Percentiles rank a stretch among this genome's conserved stretches.
phyloP scores from a whole-genome alignment of 306 rosid genomes.

The Casuarina equisetifolia region DNA sequence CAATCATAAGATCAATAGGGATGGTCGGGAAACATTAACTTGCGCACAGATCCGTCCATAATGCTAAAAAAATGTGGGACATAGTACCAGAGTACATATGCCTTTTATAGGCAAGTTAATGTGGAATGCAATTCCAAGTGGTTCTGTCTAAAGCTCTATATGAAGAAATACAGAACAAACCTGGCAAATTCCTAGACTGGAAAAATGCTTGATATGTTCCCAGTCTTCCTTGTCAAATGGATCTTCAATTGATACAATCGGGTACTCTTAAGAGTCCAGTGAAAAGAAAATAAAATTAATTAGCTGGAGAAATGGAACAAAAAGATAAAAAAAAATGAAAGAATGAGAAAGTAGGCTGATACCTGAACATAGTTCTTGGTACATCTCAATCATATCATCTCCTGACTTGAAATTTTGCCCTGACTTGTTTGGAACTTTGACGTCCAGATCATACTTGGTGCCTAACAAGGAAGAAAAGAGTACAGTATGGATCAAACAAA shows the following conservation, averaged over 20 bases:
- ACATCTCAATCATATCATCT: slow-evolving; percentile 80
- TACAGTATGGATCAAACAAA: not conserved
- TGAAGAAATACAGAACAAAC: slow-evolving; percentile 36
- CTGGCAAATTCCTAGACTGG: slow-evolving; percentile 75
- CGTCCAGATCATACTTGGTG: slow-evolving; percentile 85
- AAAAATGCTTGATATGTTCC: slow-evolving; percentile 74
- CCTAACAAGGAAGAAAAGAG: slow-evolving; percentile 46
- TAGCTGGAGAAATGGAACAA: slow-evolving; percentile 7
- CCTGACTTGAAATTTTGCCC: slow-evolving; percentile 89
- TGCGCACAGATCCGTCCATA: not conserved
- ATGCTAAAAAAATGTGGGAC: not conserved
- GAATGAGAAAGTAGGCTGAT: slow-evolving; percentile 24
- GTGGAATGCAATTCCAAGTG: slow-evolving; percentile 23
- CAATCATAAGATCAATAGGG: not conserved
- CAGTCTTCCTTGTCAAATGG: slow-evolving; percentile 98
- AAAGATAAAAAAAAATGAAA: not conserved
- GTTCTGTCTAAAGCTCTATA: slow-evolving; percentile 26
- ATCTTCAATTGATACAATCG: slow-evolving; percentile 85
- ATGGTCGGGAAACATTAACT: not conserved
- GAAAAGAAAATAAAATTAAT: slow-evolving; percentile 25
- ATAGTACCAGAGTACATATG: slow-evolving; percentile 14
- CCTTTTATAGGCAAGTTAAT: slow-evolving; percentile 13
- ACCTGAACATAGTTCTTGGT: slow-evolving; percentile 78
- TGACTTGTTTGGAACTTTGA: slow-evolving; percentile 64
- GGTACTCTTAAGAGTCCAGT: slow-evolving; percentile 56